phyloP scores from a whole-genome alignment of 176 grass and related monocot species.

The Areca catechu region DNA sequence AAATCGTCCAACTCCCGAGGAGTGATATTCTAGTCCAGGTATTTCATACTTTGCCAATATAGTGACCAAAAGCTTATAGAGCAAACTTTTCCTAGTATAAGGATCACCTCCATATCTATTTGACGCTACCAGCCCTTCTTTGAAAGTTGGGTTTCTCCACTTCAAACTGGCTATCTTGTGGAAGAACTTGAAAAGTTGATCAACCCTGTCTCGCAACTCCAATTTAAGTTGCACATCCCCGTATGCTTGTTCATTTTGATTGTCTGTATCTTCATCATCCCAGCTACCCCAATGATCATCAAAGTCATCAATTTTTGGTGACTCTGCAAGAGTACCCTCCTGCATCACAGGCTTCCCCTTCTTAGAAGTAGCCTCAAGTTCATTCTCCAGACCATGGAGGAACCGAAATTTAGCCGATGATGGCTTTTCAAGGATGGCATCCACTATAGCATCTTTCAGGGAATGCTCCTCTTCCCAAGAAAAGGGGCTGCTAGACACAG shows the following conservation, averaged over 20 bases:
- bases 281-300: conserved; percentile 91
- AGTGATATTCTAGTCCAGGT: conserved; percentile 81
- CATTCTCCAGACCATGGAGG: conserved; percentile 62
- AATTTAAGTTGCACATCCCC: conserved; percentile 81
- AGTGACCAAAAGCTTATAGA: conserved; percentile 83
- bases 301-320: conserved; percentile 64
- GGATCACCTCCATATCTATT: conserved; percentile 61
- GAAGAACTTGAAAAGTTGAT: conserved; percentile 86
- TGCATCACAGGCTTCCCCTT: conserved; percentile 24
- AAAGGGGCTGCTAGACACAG: conserved; percentile 65
- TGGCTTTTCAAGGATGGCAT: conserved; percentile 73
- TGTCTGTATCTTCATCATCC: conserved; percentile 69
- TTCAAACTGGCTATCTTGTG: conserved; percentile 78
- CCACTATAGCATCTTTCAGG: conserved; percentile 85
- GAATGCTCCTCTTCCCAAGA: conserved; percentile 96
- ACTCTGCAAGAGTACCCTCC: conserved; percentile 28
- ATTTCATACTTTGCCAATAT: conserved; percentile 54
- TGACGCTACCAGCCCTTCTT: conserved; percentile 54
- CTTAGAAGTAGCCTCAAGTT: conserved; percentile 54
- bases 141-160: conserved; percentile 55
- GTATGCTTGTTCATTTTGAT: conserved; percentile 56
- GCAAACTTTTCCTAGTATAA: conserved; percentile 67
- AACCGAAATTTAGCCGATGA: conserved; percentile 63
- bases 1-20: conserved; percentile 75
- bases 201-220: conserved; percentile 78